A percentile compares a stretch with the other conserved stretches of the same genome.
phyloP scores from a whole-genome alignment of 2,329 filamentous ascomycete genomes.

The Mollisiaceae sp. region DNA sequence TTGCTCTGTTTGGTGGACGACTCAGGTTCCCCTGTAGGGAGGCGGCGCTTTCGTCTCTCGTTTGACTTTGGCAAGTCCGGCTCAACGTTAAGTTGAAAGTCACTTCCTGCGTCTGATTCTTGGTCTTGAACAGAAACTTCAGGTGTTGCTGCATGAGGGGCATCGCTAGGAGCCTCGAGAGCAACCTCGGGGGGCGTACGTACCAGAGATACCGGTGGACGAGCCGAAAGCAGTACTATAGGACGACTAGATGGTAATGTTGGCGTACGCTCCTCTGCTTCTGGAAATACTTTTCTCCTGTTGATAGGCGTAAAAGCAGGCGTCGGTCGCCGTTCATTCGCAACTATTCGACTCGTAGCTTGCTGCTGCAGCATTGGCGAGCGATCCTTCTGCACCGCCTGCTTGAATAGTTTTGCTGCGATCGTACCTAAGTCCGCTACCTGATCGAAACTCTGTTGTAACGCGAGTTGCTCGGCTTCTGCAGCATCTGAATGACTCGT shows the following conservation, averaged over 20 bases:
- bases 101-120: slow-evolving; percentile 5
- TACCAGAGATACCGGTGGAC: background rate
- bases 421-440: background rate
- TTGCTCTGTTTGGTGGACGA: slow-evolving; percentile 12
- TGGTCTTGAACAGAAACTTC: background rate
- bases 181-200: slow-evolving; percentile 1
- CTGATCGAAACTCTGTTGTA: background rate
- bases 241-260: background rate
- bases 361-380: background rate
- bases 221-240: background rate
- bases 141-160: too few species aligned
- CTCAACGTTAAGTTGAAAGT: background rate
- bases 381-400: background rate
- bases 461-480: background rate
- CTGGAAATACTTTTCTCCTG: background rate
- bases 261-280: background rate
- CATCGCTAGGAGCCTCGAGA: background rate
- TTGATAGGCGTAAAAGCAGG: slow-evolving; percentile 25
- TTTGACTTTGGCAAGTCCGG: slow-evolving; percentile 21
- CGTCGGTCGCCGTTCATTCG: slow-evolving; percentile 4
- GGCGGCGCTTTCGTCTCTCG: slow-evolving; percentile 29
- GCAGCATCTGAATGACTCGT: background rate
- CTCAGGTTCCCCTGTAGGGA: slow-evolving; percentile 28
- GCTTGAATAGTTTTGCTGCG: background rate
- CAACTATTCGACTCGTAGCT: background rate